Evolutionary conservation across 164 flowering plant genomes (phyloP).

Genomic region (Protea cynaroides): DNA sequence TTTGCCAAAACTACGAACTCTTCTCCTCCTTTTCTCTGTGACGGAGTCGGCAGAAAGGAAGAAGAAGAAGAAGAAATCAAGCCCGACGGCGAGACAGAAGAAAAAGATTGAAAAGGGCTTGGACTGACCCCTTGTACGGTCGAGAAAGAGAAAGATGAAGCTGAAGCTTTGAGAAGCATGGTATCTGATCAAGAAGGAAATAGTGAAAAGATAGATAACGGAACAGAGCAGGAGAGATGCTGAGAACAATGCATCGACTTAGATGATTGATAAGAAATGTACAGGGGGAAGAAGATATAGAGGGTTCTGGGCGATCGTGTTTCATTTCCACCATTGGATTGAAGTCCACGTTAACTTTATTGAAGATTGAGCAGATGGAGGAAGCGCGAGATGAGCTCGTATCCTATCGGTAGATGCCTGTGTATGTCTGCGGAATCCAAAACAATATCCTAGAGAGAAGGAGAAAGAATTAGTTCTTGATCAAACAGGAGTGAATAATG

Average conservation of each 20-base stretch:
- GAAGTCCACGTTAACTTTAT: neutral
- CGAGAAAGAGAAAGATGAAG: too few species aligned
- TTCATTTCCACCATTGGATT: neutral
- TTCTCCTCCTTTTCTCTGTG: neutral
- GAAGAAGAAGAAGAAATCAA: neutral
- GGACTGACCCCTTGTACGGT: neutral
- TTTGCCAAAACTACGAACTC: constrained; percentile 11
- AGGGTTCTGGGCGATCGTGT: neutral
- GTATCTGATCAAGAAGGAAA: neutral
- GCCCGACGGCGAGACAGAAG: neutral
- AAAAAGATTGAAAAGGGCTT: neutral
- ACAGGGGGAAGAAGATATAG: constrained; percentile 11
- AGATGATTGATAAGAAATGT: neutral
- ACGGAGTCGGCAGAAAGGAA: neutral
- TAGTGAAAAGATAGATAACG: too few species aligned
- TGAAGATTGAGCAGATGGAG: neutral
- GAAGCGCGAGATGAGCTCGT: neutral
- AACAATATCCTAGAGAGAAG: too few species aligned
- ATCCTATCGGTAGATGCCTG: neutral
- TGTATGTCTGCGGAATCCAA: neutral
- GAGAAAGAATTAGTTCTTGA: too few species aligned
- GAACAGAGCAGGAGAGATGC: neutral
- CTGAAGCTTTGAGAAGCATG: constrained; percentile 47
- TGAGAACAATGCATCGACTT: too few species aligned
- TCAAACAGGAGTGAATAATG: too few species aligned